Evolutionary conservation across 2,329 filamentous ascomycete species (phyloP), one percentile per base, ranked within the genome.

Genomic region (Dactylellina drechsleri): DNA sequence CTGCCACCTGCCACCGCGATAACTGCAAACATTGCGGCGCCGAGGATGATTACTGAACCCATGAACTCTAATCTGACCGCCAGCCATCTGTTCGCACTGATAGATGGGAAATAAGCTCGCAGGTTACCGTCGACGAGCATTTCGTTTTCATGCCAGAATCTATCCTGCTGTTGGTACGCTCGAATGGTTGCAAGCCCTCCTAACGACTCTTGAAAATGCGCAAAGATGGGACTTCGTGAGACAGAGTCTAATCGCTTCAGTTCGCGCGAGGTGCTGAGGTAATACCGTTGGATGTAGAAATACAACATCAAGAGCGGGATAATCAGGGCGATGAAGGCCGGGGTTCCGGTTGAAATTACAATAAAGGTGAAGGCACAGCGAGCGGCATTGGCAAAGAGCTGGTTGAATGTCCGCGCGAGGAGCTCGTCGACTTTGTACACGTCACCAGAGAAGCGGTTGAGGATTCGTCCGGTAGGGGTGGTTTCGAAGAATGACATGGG

Each of bases 401-500:
- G 98, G 83, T 98, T 98, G 85, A 99, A 99, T 13, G 93, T 96
- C 78, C 96, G 90, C 77, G 95, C 94, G 79, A 99, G 87, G 53
- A 79, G 77, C 84, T 99, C 92, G 81, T 97, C 93, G 40, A 98
- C 90, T 70, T 87, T 86, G 82, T 93, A 92, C 72, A 92, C 89
- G 77, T 80, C 77, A 66, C 90, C 96, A 15, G 94, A 98, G 82
- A 99, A 99, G 65, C 95, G 88, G 82, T 99, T 99, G 73, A 99
- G 85, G 79, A 99, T 97, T 68, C 96, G 89, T n/a, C 95, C 95
- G 77, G 93, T 91, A 1, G 95, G 95, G 1, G 95, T 99, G 0
- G 93, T 97, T 82, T 99, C 96, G 79, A 99, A 99, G 84, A 99
- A 99, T 79, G 89, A 95, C 95, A 99, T 99, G 65, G 95, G 96